Percentiles rank a stretch among this genome's conserved stretches.
Evolutionary conservation across 805 yeast species (phyloP).

Genomic region (Kuraishia hungarica): DNA sequence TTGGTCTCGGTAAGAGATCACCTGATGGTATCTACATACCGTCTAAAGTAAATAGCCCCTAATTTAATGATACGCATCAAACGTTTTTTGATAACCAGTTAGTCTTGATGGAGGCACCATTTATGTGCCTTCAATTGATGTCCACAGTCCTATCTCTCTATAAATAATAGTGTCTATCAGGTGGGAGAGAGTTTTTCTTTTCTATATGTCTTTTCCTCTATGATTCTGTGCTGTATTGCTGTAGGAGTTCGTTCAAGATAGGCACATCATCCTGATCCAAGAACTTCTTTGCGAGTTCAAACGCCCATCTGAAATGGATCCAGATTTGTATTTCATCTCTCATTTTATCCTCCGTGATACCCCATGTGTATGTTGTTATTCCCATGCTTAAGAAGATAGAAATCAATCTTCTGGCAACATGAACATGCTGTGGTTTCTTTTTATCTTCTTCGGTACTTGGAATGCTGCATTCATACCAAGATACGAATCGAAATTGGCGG

Average conservation of each 20-base stretch:
- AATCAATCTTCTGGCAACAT: slow-evolving; percentile 8
- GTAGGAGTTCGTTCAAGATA: slow-evolving; percentile 2
- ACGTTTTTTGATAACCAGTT: no score
- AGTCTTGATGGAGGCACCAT: no score
- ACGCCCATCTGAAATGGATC: slow-evolving; percentile 7
- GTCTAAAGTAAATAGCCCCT: no score
- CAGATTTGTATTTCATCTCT: slow-evolving; percentile 1
- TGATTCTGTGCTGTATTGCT: neutral
- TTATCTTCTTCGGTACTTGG: slow-evolving; percentile 1
- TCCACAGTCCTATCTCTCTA: no score
- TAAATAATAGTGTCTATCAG: no score
- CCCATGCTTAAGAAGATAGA: slow-evolving; percentile 6
- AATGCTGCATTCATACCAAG: slow-evolving; percentile 6
- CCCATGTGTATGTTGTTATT: neutral
- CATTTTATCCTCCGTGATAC: neutral
- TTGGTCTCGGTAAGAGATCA: no score
- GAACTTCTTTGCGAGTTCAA: slow-evolving; percentile 5
- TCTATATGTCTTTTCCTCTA: no score
- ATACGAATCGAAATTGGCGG: slow-evolving; percentile 3
- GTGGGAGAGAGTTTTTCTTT: no score
- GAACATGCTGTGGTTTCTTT: slow-evolving; percentile 1
- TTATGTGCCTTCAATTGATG: no score
- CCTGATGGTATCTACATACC: no score
- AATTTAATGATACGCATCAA: no score
- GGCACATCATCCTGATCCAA: slow-evolving; percentile 3